A percentile compares a stretch with the other conserved stretches of the same genome.
These are phyloP conservation scores for Cucurbita ficifolia DNA, from an alignment of 306 rosid genomes.

Conservation along the genomic window DNA sequence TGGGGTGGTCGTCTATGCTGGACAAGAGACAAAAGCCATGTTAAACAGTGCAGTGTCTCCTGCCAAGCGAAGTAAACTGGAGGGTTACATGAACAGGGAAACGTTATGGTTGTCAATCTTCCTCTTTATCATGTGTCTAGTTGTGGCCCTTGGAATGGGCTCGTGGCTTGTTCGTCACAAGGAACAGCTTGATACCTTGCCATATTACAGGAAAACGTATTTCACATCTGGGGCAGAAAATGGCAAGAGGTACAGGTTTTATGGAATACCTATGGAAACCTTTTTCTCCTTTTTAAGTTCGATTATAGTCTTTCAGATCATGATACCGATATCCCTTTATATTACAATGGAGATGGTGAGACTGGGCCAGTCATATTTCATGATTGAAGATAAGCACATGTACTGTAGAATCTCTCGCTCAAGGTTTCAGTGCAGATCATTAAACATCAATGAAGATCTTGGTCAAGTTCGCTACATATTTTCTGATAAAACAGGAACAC, in stretches of 20 bases:
- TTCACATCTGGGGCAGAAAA: constrained; percentile 25
- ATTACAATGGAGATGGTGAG: constrained; percentile 97
- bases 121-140: constrained; percentile 69
- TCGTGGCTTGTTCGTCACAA: constrained; percentile 66
- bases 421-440: constrained; percentile 95
- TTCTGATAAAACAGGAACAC: constrained; percentile 96
- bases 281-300: constrained; percentile 94
- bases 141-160: constrained; percentile 77
- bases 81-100: constrained; percentile 84
- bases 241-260: constrained; percentile 46
- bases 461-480: constrained; percentile 88
- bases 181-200: constrained; percentile 61
- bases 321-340: constrained; percentile 97
- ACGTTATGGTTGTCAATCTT: constrained; percentile 78
- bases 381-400: constrained; percentile 83
- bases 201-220: constrained; percentile 68
- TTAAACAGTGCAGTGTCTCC: constrained; percentile 87
- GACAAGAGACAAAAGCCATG: constrained; percentile 98
- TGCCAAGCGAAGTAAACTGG: constrained; percentile 82
- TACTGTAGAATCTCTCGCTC: constrained; percentile 46
- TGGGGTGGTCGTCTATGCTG: constrained; percentile 97
- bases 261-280: constrained; percentile 78
- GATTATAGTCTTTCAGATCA: constrained; percentile 90
- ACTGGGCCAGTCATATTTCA: constrained; percentile 93
- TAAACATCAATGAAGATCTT: constrained; percentile 92